phyloP scores from a whole-genome alignment of 768 basidiomycete genomes.

The Kwoniella dendrophila region DNA sequence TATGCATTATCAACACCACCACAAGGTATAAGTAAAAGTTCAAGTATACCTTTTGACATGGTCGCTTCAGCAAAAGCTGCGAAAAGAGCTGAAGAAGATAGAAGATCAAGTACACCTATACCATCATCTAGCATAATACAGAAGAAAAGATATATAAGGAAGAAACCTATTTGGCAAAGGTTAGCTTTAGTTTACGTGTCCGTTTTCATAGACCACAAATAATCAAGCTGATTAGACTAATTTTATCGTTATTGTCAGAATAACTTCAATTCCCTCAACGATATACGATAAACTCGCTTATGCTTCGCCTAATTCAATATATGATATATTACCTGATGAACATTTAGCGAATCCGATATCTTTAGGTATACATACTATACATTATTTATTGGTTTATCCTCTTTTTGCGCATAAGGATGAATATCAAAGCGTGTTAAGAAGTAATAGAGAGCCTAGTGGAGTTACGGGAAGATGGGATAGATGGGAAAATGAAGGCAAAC shows the following conservation, averaged over 20 bases:
- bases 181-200: constrained; percentile 13
- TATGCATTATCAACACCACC: constrained; percentile 45
- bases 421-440: constrained; percentile 31
- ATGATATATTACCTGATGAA: constrained; percentile 38
- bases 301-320: constrained; percentile 30
- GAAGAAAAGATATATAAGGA: constrained; percentile 41
- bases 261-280: constrained; percentile 23
- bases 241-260: too few relatives aligned
- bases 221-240: background rate
- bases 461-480: constrained; percentile 36
- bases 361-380: constrained; percentile 32
- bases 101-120: constrained; percentile 11
- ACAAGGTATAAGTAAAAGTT: constrained; percentile 34
- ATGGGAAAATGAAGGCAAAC: constrained; percentile 37
- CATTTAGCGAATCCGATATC: constrained; percentile 44
- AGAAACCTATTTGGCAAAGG: constrained; percentile 43
- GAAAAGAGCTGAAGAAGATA: constrained; percentile 23
- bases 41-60: constrained; percentile 53
- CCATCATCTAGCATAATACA: constrained; percentile 1
- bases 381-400: constrained; percentile 43
- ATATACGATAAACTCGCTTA: constrained; percentile 34
- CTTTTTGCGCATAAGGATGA: constrained; percentile 31
- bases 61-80: constrained; percentile 40
- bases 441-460: constrained; percentile 18
- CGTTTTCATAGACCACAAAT: background rate